These are phyloP conservation scores for Mycena latifolia DNA, from an alignment of 768 basidiomycete species.

Conservation along the genomic window DNA sequence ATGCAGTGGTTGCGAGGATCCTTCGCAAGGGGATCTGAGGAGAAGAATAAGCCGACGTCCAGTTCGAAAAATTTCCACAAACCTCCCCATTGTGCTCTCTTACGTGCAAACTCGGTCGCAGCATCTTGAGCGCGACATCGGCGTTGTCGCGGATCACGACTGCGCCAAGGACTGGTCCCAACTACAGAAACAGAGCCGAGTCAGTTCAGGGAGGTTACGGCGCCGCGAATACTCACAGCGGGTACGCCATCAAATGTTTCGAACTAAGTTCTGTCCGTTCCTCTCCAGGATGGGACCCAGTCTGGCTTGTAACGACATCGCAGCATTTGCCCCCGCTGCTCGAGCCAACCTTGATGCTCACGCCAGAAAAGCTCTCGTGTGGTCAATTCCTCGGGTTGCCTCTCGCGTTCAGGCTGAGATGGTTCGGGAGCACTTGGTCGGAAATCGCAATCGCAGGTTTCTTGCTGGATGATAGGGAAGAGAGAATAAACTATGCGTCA, in stretches of 20 bases:
- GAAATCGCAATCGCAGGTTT: too few species aligned
- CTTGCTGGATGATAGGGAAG: too few species aligned
- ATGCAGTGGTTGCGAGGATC: constrained; percentile 8
- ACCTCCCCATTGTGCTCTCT: neutral
- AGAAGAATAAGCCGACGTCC: neutral
- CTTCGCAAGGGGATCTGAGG: neutral
- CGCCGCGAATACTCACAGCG: too few species aligned
- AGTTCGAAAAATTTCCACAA: neutral
- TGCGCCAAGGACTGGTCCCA: neutral
- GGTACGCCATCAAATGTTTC: neutral
- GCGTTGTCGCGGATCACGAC: neutral
- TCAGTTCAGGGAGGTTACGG: too few species aligned
- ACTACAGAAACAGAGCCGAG: neutral
- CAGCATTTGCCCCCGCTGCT: neutral
- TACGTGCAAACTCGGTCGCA: neutral
- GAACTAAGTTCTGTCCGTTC: neutral
- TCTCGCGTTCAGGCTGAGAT: too few species aligned
- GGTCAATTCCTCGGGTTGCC: too few species aligned
- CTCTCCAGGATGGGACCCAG: neutral
- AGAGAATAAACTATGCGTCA: too few species aligned
- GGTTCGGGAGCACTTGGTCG: too few species aligned
- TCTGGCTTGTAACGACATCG: neutral
- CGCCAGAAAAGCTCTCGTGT: neutral
- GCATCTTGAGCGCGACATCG: neutral
- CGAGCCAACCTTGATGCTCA: neutral